Conservation (phyloP, 768 basidiomycete genomes). For the Lyophyllum shimeji region DNA sequence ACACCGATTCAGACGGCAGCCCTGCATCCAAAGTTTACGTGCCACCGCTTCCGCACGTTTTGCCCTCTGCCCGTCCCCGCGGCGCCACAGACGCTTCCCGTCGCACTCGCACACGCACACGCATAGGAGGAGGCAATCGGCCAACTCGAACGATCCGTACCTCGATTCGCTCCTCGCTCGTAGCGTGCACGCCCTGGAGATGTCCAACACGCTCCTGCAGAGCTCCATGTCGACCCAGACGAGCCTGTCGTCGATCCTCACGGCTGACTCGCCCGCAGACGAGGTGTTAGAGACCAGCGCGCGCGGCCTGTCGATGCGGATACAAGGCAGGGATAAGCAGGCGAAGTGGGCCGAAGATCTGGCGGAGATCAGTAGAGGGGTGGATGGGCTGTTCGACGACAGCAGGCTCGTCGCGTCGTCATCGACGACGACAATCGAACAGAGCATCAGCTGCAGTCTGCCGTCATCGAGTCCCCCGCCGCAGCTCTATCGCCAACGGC, state of each 20-base stretch:
- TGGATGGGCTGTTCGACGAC: slow-evolving; percentile 56
- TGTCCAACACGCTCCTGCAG: slow-evolving; percentile 79
- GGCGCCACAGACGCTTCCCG: slow-evolving; percentile 31
- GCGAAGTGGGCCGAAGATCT: slow-evolving; percentile 68
- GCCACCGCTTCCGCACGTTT: slow-evolving; percentile 27
- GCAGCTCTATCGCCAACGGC: slow-evolving; percentile 17
- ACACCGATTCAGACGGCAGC: slow-evolving; percentile 47
- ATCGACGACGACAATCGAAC: slow-evolving; percentile 12
- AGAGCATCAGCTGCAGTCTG: slow-evolving; percentile 43
- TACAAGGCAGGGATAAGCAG: slow-evolving; percentile 43
- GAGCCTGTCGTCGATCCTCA: slow-evolving; percentile 45
- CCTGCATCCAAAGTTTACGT: slow-evolving; percentile 24
- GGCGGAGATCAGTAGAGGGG: slow-evolving; percentile 60
- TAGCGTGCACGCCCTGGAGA: slow-evolving; percentile 82
- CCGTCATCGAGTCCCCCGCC: slow-evolving; percentile 28
- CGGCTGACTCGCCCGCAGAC: slow-evolving; percentile 46
- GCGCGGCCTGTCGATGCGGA: slow-evolving; percentile 50
- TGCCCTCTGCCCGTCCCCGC: slow-evolving; percentile 32
- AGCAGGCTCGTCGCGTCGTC: slow-evolving; percentile 5
- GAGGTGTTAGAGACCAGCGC: slow-evolving; percentile 48
- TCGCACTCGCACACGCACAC: too few species aligned
- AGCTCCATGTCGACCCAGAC: slow-evolving; percentile 74
- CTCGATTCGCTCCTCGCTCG: slow-evolving; percentile 79
- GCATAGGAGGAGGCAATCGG: slow-evolving; percentile 21
- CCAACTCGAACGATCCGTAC: slow-evolving; percentile 45